A percentile compares a stretch with the other conserved stretches of the same genome.
Evolutionary conservation across 805 yeast species (phyloP).

Genomic region (Starmerella sp.): DNA sequence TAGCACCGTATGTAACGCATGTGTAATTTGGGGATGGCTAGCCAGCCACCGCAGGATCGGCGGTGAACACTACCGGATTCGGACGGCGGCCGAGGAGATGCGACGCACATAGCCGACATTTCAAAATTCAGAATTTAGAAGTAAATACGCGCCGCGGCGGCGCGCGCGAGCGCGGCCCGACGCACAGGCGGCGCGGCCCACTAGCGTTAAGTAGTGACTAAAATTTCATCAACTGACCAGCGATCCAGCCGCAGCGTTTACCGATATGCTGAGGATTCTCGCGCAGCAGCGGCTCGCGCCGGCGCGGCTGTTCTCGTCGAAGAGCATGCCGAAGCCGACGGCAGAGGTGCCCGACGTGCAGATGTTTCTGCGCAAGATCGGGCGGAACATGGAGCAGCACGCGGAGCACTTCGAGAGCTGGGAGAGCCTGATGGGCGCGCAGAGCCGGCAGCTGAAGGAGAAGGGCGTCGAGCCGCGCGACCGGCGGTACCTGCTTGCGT

Average conservation of each 20-base stretch:
- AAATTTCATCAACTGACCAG: not conserved
- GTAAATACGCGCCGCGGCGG: too few relatives aligned
- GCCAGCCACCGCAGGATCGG: not conserved
- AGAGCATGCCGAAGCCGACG: conserved; percentile 34
- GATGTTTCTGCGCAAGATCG: conserved; percentile 65
- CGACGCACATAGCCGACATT: too few relatives aligned
- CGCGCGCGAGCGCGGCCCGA: too few relatives aligned
- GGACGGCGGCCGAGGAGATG: too few relatives aligned
- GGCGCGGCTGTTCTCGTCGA: not conserved
- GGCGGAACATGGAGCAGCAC: conserved; percentile 61
- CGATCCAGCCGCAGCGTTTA: not conserved
- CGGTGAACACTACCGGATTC: too few relatives aligned
- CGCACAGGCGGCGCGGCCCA: not conserved
- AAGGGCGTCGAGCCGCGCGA: conserved; percentile 64
- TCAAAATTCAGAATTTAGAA: too few relatives aligned
- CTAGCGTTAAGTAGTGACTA: conserved; percentile 1
- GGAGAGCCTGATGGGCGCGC: conserved; percentile 51
- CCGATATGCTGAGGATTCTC: not conserved
- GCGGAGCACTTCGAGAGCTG: conserved; percentile 61
- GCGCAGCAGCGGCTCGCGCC: not conserved
- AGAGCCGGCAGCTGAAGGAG: conserved; percentile 50
- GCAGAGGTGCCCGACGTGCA: conserved; percentile 52
- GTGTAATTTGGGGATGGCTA: not conserved
- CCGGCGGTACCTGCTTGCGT: conserved; percentile 54
- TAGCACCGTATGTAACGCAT: not conserved